Evolutionary conservation across 2,329 filamentous ascomycete genomes (phyloP), one percentile per base, ranked within the genome.

Genomic region (Colletotrichum zoysiae): DNA sequence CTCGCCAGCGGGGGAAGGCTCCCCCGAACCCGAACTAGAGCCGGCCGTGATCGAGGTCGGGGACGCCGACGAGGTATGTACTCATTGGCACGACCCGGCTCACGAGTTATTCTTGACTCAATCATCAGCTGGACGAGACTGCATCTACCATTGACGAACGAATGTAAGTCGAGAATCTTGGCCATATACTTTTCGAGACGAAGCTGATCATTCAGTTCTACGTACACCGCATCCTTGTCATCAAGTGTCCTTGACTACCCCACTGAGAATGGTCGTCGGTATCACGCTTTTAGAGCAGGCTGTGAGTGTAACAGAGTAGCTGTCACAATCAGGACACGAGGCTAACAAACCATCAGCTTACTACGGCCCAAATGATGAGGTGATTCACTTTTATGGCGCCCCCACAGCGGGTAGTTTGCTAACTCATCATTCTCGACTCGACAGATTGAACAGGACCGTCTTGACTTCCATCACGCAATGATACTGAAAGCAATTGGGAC

Each of bases 281-380:
- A 46, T 46, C 44, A 46, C 20, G 20, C 44, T 8, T 46, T n/a
- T 20, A 46, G 44, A 14, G 44, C 44, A 46, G 44, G 44, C 1
- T 20, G 44, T 46, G 9, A 46, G 44, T 3, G n/a, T n/a, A 57
- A n/a, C 18, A 57, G 0, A 18, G 35, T 12, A 5, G 7, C 2
- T 18, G 26, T 18, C 20, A 5, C 4, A 53, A 8, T 9, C 7
- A 11, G 6, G 5, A 4, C 16, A 8, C 8, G 26, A 16, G 3
- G 20, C 26, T 57, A 11, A 65, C 26, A 3, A 23, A 23, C 18
- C 6, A 26, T 5, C 20, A 65, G 66, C 42, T 2, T 75, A 82
- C 60, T 77, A 74, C 26, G 80, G 80, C 16, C 81, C 81, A 26
- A 82, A 83, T 40, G 82, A 83, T 35, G 80, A 83, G 53, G 66